These are phyloP conservation scores for Rheum nobile DNA, from an alignment of 148 eudicot species.

Conservation along the genomic window DNA sequence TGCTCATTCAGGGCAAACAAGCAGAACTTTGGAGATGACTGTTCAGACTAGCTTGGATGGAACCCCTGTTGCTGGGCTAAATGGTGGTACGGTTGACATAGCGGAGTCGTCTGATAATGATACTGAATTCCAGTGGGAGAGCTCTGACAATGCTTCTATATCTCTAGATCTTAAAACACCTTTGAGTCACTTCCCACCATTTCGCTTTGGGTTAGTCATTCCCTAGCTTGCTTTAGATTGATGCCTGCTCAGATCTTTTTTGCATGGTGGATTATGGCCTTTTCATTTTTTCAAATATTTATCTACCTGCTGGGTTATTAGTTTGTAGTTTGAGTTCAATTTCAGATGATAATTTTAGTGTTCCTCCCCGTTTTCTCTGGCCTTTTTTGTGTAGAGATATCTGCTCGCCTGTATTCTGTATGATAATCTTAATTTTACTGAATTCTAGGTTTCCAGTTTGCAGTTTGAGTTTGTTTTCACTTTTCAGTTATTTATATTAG, in stretches of 20 bases:
- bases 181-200: constrained; percentile 92
- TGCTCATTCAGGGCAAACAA: constrained; percentile 41
- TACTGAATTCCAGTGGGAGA: constrained; percentile 68
- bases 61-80: constrained; percentile 49
- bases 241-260: neutral
- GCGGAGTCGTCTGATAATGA: constrained; percentile 49
- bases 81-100: constrained; percentile 47
- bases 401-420: neutral
- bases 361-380: neutral
- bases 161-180: constrained; percentile 92
- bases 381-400: neutral
- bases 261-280: neutral
- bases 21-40: constrained; percentile 45
- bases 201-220: constrained; percentile 84
- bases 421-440: neutral
- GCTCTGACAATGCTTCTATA: constrained; percentile 58
- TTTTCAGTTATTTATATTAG: neutral
- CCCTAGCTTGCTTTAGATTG: neutral
- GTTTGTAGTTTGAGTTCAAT: neutral
- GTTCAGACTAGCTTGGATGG: constrained; percentile 36
- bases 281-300: neutral
- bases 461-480: neutral
- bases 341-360: neutral
- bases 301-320: neutral
- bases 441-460: neutral